These are phyloP conservation scores for Francoa sonchifolia DNA, from an alignment of 441 rosid species.

Conservation along the genomic window DNA sequence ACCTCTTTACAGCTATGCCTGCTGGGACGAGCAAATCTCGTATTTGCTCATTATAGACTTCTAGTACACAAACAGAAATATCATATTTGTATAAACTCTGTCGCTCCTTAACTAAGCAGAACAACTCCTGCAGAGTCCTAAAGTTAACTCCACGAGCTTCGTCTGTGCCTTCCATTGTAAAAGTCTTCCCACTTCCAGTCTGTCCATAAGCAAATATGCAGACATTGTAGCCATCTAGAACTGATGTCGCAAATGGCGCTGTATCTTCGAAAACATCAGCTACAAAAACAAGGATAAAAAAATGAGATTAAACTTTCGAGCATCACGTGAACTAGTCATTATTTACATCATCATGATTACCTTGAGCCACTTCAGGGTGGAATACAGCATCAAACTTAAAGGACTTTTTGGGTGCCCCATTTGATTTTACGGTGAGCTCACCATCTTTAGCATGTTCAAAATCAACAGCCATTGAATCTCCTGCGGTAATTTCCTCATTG, in stretches of 20 bases:
- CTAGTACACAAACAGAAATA: constrained; percentile 79
- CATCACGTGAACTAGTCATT: not conserved
- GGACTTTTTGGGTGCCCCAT: constrained; percentile 60
- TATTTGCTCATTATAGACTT: constrained; percentile 93
- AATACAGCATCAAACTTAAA: constrained; percentile 85
- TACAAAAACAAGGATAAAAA: constrained; percentile 15
- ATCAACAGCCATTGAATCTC: constrained; percentile 50
- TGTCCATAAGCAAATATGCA: constrained; percentile 95
- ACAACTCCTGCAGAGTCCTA: constrained; percentile 66
- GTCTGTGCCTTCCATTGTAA: constrained; percentile 85
- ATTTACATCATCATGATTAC: constrained; percentile 21
- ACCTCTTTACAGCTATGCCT: constrained; percentile 61
- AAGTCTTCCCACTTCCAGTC: constrained; percentile 94
- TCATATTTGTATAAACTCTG: constrained; percentile 50
- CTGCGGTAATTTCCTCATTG: constrained; percentile 46
- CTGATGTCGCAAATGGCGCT: constrained; percentile 74
- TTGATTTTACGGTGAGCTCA: constrained; percentile 62
- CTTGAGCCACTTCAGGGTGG: constrained; percentile 76
- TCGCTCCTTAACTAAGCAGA: constrained; percentile 48
- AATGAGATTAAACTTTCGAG: not conserved
- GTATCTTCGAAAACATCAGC: constrained; percentile 85
- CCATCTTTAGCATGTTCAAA: constrained; percentile 74
- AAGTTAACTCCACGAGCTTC: constrained; percentile 89
- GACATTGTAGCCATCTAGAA: constrained; percentile 90
- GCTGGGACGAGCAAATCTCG: constrained; percentile 59